Base-by-base conservation (phyloP, 1,284 basidiomycete species). In the Pulveroboletus sp. region DNA sequence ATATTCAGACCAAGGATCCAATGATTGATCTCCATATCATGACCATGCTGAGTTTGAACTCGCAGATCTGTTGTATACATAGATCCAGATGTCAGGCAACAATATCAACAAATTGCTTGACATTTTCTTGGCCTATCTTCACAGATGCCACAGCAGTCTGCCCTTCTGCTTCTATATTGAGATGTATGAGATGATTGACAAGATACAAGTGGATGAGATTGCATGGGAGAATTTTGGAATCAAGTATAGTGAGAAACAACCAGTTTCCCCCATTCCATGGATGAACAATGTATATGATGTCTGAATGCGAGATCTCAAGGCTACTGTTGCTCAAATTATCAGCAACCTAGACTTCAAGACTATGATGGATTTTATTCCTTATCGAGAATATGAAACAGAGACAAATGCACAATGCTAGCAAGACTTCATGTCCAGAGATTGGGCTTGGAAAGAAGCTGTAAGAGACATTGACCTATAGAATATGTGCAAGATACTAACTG, bases 401-500 rank as follows among this genome's bases (percentile, higher is more conserved):
- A 35, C 38, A 2, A 12, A 54, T 33, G 5, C 14, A 1, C 11
- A 5, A 10, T 5, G 15, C 8, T 54, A 24, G 20, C 31, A 54
- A 28, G 29, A 59, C 4, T 55, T 59, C 7, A 59, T 59, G 58
- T 59, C 39, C 1, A 45, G 38, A 0, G 12, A 59, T 4, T 59
- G 58, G 58, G 50, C 57, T 15, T 59, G 58, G 46, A 24, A 43
- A 0, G 18, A 58, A 8, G 54, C 22, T 0, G 54, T 57, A 42
- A 40, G 45, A 31, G 18, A 10, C 6, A n/a, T n/a, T n/a, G 29
- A 31, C 29, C 29, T 8, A 31, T 31, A n/a, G 29, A 8, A 12
- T 31, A 31, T 31, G 29, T 31, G 12, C 29, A 31, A 31, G 8
- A 31, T 14, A n/a, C 35, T 20, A 20, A 14, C n/a, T n/a, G n/a